Percentiles rank a stretch among this genome's conserved stretches.
These are phyloP conservation scores for Tylopilus rubrobrunneus DNA, from an alignment of 768 basidiomycete genomes.

Conservation along the genomic window DNA sequence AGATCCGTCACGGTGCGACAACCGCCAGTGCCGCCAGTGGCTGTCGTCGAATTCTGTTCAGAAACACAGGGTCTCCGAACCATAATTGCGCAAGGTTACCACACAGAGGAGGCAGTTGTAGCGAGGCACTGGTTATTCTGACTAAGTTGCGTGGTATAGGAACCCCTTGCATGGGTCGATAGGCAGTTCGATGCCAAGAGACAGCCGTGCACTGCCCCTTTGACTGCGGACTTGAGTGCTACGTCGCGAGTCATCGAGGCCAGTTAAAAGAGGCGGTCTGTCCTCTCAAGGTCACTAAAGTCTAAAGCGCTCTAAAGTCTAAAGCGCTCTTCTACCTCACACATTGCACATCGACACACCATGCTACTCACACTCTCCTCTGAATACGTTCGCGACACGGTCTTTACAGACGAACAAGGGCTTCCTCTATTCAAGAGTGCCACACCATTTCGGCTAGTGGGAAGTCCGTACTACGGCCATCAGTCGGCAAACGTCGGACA, in stretches of 20 bases:
- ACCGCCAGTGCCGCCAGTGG: too few relatives aligned
- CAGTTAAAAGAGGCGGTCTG: not conserved
- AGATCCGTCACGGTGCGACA: too few relatives aligned
- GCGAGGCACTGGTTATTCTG: too few relatives aligned
- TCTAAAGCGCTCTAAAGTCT: too few relatives aligned
- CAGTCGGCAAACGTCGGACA: constrained; percentile 5
- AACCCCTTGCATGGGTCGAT: too few relatives aligned
- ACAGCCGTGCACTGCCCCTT: not conserved
- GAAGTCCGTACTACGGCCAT: constrained; percentile 19
- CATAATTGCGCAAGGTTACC: too few relatives aligned
- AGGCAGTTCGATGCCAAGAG: too few relatives aligned
- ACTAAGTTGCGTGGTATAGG: too few relatives aligned
- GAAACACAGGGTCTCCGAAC: too few relatives aligned
- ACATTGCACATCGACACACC: not conserved
- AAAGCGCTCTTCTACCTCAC: not conserved
- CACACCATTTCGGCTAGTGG: constrained; percentile 20
- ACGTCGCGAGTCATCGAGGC: not conserved
- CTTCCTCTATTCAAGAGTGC: constrained; percentile 24
- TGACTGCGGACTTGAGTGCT: not conserved
- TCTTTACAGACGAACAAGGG: constrained; percentile 26
- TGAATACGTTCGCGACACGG: constrained; percentile 24
- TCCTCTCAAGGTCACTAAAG: too few relatives aligned
- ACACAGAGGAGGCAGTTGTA: too few relatives aligned
- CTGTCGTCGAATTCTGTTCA: not conserved
- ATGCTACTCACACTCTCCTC: constrained; percentile 27